Conservation (phyloP, 495 filamentous ascomycete species). For the Talaromyces stipitatus region DNA sequence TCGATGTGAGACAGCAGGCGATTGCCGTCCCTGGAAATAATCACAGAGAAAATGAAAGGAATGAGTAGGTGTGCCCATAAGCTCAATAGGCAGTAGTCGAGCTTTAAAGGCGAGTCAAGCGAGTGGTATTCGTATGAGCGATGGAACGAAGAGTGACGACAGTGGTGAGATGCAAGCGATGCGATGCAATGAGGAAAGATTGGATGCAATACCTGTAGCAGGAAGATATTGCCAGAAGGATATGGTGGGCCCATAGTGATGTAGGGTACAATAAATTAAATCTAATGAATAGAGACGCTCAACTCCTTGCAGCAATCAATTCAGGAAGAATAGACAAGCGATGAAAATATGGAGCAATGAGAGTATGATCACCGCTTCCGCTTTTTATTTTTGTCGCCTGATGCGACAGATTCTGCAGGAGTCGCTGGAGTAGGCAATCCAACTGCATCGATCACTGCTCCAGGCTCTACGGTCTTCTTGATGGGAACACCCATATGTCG, state of each 20-base stretch:
- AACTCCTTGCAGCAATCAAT: background rate
- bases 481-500: conserved; percentile 94
- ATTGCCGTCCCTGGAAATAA: conserved; percentile 1
- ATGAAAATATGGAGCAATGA: background rate
- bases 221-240: conserved; percentile 6
- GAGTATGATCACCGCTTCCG: conserved; percentile 51
- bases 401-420: conserved; percentile 21
- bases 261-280: background rate
- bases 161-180: background rate
- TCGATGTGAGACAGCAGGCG: background rate
- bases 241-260: background rate
- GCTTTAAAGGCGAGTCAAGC: background rate
- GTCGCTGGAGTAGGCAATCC: conserved; percentile 9
- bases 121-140: conserved; percentile 1
- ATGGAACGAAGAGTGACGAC: background rate
- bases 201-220: conserved; percentile 1
- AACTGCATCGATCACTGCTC: conserved; percentile 19
- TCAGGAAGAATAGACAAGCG: background rate
- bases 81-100: background rate
- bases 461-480: conserved; percentile 53
- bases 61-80: background rate
- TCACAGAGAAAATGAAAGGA: conserved; percentile 4
- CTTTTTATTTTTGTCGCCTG: conserved; percentile 61
- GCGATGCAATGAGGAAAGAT: background rate
- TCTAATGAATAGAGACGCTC: background rate